Base-by-base conservation (phyloP, 257 asterid genomes). In the Nicotiana obtusifolia region DNA sequence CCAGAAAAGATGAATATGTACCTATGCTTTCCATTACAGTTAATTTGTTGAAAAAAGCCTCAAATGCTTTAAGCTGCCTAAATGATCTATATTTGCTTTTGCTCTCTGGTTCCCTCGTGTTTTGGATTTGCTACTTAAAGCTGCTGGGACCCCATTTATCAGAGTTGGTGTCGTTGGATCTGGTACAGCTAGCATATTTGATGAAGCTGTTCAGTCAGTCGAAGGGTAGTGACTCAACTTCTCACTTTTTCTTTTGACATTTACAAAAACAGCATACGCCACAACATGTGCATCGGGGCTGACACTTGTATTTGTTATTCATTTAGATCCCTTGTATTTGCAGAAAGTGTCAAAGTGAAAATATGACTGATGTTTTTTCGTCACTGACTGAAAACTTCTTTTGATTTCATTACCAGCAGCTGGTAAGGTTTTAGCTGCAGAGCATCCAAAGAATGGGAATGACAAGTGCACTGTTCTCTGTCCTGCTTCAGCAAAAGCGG, bases 401-500 rank as follows among this genome's bases (percentile, higher is more conserved):
- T 77, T 44, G 30, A 20, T 86, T 82, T 65, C 84, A 64, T 84
- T 85, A 76, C 82, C 91, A 96, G 98, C 99, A n/a, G 94, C 92
- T 64, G 98, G 98, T 84, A 94, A 91, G 87, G 87, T 86, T 81
- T 86, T 96, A 91, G 97, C 99, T 60, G 87, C 92, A 54, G 99
- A 96, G 84, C 98, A 92, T 86, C 98, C 98, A 3, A 85, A 88
- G 76, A 56, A 44, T 80, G 90, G 92, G 9, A 87, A 89, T 54
- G 80, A 83, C 83, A 87, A 80, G 80, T 92, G 95, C 86, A 88
- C 91, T 20, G 98, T 93, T 78, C 85, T 96, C 81, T 96, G 94
- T 87, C 99, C 98, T 83, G 98, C 99, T 86, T 96, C 99, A 82
- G 97, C 91, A 62, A 96, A 93, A 90, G 99, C 98, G 83, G 78